phyloP scores from a whole-genome alignment of 441 rosid species.

The Mallotus japonicus region DNA sequence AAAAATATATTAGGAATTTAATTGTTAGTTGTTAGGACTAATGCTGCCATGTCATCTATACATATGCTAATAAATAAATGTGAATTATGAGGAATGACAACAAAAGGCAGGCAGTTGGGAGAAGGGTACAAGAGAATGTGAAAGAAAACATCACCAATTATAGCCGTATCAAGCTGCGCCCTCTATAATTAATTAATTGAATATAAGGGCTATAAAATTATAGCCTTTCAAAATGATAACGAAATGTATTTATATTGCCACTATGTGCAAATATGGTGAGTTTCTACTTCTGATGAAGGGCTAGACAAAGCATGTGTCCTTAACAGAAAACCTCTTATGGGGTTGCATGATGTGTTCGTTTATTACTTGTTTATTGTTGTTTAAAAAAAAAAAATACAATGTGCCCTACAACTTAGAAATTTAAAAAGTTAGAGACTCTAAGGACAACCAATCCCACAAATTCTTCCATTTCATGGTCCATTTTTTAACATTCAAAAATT shows the following conservation, averaged over 20 bases:
- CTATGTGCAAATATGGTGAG: neutral
- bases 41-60: neutral
- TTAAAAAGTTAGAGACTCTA: neutral
- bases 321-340: slow-evolving; percentile 11
- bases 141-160: slow-evolving; percentile 14
- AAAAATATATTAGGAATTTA: neutral
- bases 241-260: neutral
- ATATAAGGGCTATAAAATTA: neutral
- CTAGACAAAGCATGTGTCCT: slow-evolving; percentile 37
- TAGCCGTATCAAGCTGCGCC: slow-evolving; percentile 3
- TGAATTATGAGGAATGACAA: slow-evolving; percentile 26
- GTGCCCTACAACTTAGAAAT: slow-evolving; percentile 4
- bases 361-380: neutral
- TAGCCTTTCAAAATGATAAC: slow-evolving; percentile 8
- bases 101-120: slow-evolving; percentile 16
- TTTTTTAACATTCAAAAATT: neutral
- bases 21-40: slow-evolving; percentile 3
- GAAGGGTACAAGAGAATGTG: slow-evolving; percentile 9
- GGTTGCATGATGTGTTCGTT: slow-evolving; percentile 20
- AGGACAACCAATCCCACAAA: slow-evolving; percentile 21
- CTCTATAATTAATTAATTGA: neutral
- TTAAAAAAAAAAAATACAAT: neutral
- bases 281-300: neutral
- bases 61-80: slow-evolving; percentile 9
- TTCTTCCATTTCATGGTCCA: slow-evolving; percentile 15